Conservation (phyloP, 106 monocot species). For the Dendrobium catenatum region DNA sequence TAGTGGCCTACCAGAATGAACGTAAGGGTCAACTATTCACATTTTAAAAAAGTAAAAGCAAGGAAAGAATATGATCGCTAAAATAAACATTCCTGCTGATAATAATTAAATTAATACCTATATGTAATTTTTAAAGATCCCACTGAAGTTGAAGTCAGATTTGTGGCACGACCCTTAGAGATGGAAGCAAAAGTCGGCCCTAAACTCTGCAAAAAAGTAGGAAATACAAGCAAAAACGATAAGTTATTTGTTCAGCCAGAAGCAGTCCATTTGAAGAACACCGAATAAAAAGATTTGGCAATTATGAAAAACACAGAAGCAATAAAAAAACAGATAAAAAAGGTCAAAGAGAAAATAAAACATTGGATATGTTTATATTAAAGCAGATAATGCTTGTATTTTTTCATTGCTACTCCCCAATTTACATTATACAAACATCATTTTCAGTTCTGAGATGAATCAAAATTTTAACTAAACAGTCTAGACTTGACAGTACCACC, state of each 20-base stretch:
- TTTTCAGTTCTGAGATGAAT: too few relatives aligned
- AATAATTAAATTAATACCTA: slow-evolving; percentile 31
- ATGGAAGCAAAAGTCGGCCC: slow-evolving; percentile 27
- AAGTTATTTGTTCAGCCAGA: not conserved
- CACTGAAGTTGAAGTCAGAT: slow-evolving; percentile 14
- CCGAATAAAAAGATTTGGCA: not conserved
- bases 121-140: slow-evolving; percentile 56
- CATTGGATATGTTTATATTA: too few relatives aligned
- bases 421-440: too few relatives aligned
- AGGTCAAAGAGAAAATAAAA: not conserved
- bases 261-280: not conserved
- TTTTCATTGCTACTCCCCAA: not conserved
- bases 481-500: too few relatives aligned
- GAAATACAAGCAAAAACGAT: not conserved
- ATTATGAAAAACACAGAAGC: not conserved
- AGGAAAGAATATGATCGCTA: not conserved
- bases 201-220: slow-evolving; percentile 31
- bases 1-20: slow-evolving; percentile 47
- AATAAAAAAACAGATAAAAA: not conserved
- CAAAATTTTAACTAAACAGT: too few relatives aligned
- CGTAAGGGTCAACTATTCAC: not conserved
- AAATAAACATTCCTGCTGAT: not conserved
- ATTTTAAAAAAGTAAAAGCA: not conserved
- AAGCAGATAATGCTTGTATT: too few relatives aligned
- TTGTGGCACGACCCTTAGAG: slow-evolving; percentile 26